Evolutionary conservation across 768 basidiomycete species (phyloP), one percentile per base, ranked within the genome.

Genomic region (Amanita muscaria): DNA sequence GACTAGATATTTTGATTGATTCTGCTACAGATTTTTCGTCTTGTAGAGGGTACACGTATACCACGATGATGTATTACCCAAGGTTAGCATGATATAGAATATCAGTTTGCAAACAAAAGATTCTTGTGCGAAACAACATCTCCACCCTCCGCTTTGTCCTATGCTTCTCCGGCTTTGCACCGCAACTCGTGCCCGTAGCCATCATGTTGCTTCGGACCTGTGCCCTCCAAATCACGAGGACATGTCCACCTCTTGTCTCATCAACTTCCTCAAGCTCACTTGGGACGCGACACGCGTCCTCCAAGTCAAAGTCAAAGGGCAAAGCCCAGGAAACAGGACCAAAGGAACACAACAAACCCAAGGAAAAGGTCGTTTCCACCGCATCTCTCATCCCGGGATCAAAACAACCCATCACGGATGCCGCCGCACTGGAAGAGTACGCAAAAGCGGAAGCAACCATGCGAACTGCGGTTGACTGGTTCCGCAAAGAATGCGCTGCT

Each of bases 401-500:
- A 3, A 67, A 82, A 56, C 74, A 74, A 32, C 72, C 68, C 23
- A 72, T 87, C 22, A 68, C 69, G 3, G 69, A 77, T 50, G 68
- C 70, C 39, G 66, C 68, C 2, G 67, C 79, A 5, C 72, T 67
- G 29, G 64, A 69, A 9, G 84, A 86, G 55, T 83, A 83, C 51
- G 59, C 66, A 25, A 82, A 77, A 52, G 63, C 77, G 0, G 80
- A 83, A 50, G 59, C 67, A 5, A 74, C 74, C 49, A 90, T 91
- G 85, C 56, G 63, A 25, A 58, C 67, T 2, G 67, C 73, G 3
- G 70, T 83, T n/a, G 83, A 85, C 16, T 80, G 80, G 77, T 83
- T 77, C 68, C 70, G 78, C 44, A 85, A 84, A 49, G 85, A 88
- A 54, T 80, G 85, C 40, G 79, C 81, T n/a, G 69, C 64, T 14